These are phyloP conservation scores for Neoboletus subvelutipes DNA, from an alignment of 768 basidiomycete species.

Conservation along the genomic window DNA sequence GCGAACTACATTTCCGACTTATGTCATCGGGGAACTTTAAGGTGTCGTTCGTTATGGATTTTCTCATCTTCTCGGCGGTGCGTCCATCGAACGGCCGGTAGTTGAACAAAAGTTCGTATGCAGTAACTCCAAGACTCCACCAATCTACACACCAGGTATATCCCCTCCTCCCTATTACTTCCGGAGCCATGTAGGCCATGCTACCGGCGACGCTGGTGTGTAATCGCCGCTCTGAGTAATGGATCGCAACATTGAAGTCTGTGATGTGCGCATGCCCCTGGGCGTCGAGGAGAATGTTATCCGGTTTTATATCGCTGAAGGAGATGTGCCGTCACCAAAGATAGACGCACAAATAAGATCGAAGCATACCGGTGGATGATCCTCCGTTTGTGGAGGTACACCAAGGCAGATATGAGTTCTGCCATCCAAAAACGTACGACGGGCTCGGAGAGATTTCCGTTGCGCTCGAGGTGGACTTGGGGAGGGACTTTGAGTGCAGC, in stretches of 20 bases:
- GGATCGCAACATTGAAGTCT: constrained; percentile 98
- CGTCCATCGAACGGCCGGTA: constrained; percentile 88
- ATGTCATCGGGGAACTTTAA: constrained; percentile 76
- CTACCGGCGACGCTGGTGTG: constrained; percentile 95
- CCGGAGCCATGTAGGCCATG: constrained; percentile 99
- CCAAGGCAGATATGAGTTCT: constrained; percentile 80
- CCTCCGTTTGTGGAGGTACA: constrained; percentile 86
- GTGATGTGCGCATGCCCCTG: constrained; percentile 94
- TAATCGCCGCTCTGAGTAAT: constrained; percentile 85
- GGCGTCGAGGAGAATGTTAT: constrained; percentile 94
- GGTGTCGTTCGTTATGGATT: constrained; percentile 79
- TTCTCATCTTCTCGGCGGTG: constrained; percentile 84
- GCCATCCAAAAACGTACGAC: constrained; percentile 86
- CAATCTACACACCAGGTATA: constrained; percentile 94
- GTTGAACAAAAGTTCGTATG: constrained; percentile 85
- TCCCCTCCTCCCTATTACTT: constrained; percentile 88
- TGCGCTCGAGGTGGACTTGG: constrained; percentile 82
- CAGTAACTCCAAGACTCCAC: constrained; percentile 93
- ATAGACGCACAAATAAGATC: not conserved
- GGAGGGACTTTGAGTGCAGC: not conserved
- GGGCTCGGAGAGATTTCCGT: constrained; percentile 62
- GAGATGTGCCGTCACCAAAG: constrained; percentile 11
- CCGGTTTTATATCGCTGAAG: constrained; percentile 89
- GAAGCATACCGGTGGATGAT: constrained; percentile 88
- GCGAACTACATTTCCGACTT: constrained; percentile 56